phyloP scores from a whole-genome alignment of 345 rosid species.

The Sapria himalayana region DNA sequence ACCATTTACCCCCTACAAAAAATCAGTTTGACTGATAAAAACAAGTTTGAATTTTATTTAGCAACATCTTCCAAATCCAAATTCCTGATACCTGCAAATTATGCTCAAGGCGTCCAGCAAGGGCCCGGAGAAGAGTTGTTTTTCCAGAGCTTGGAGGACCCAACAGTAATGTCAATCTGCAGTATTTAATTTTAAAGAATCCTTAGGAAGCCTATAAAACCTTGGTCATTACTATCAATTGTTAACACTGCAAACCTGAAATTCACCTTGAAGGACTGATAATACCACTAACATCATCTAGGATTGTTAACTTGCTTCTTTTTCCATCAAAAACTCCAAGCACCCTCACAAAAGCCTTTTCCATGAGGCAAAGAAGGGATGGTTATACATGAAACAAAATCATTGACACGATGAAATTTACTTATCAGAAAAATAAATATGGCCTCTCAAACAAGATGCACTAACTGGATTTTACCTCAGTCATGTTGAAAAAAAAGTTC shows the following conservation, averaged over 20 bases:
- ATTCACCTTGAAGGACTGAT: slow-evolving; percentile 80
- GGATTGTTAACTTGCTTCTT: slow-evolving; percentile 63
- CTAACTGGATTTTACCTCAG: slow-evolving; percentile 65
- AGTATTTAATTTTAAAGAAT: no score
- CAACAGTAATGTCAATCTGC: slow-evolving; percentile 66
- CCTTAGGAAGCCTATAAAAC: no score
- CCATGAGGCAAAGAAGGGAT: no score
- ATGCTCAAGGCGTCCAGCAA: slow-evolving; percentile 69
- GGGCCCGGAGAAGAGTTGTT: slow-evolving; percentile 74
- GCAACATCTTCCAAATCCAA: not conserved
- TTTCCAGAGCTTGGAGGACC: slow-evolving; percentile 99
- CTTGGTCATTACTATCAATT: no score
- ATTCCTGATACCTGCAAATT: slow-evolving; percentile 41
- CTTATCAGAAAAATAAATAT: no score
- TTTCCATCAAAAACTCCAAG: slow-evolving; percentile 29
- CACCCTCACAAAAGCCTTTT: slow-evolving; percentile 52
- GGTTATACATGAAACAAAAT: no score
- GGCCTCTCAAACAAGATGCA: no score
- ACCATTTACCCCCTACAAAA: no score
- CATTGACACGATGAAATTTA: no score
- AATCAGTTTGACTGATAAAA: no score
- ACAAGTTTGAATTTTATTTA: no score
- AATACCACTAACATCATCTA: slow-evolving; percentile 55
- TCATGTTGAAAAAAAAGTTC: slow-evolving; percentile 70
- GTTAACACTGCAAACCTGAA: no score